These are phyloP conservation scores for Endothia cerciana DNA, from an alignment of 2,329 filamentous ascomycete genomes.

Conservation along the genomic window DNA sequence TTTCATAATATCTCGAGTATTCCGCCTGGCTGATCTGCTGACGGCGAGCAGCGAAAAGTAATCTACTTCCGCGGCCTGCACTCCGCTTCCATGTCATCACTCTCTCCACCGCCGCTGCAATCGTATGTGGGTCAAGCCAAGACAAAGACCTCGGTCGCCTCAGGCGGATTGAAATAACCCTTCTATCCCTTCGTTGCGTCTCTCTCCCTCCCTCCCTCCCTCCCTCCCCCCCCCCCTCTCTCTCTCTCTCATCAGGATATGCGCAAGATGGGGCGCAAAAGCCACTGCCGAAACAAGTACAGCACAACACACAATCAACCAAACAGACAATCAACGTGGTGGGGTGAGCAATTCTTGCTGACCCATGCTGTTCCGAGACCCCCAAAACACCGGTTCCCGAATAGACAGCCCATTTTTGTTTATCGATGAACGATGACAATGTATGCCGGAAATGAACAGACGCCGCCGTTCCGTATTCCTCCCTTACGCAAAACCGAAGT, in stretches of 20 bases:
- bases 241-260: not conserved
- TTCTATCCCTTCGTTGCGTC: not conserved
- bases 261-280: not conserved
- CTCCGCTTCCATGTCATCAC: conserved; percentile 27
- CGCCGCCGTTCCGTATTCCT: conserved; percentile 8
- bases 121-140: not conserved
- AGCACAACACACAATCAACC: not conserved
- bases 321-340: conserved; percentile 21
- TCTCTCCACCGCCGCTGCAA: not conserved
- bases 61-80: conserved; percentile 29
- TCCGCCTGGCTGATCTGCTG: conserved; percentile 3
- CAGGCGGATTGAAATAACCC: conserved; percentile 4
- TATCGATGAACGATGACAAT: conserved; percentile 10
- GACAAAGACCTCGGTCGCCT: not conserved
- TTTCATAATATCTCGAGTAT: conserved; percentile 17
- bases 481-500: conserved; percentile 89
- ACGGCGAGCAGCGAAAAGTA: conserved; percentile 12
- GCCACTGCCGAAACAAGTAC: not conserved
- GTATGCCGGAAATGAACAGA: conserved; percentile 8
- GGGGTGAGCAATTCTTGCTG: conserved; percentile 21
- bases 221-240: no score
- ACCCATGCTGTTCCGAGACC: conserved; percentile 23
- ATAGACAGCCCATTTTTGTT: conserved; percentile 17
- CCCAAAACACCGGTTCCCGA: conserved; percentile 28
- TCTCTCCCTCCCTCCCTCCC: no score